Base-by-base conservation (phyloP, 2,329 filamentous ascomycete species). In the Neocatenulostroma microsporum region DNA sequence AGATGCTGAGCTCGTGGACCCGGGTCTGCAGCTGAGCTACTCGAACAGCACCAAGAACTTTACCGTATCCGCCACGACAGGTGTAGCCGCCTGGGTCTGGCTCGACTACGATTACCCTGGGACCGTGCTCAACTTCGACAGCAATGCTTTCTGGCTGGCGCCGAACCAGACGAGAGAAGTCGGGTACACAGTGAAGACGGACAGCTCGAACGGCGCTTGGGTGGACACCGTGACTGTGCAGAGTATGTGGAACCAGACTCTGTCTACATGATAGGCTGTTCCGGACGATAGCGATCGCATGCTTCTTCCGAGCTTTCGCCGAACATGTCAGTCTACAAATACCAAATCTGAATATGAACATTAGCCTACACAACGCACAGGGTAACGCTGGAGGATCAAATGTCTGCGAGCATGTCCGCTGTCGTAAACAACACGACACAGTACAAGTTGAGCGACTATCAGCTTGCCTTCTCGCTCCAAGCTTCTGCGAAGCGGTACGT, bases 21-120 rank as follows among this genome's bases (percentile, higher is more conserved):
- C 73, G 0, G 62, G 66, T 0, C 39, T 76, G 2, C 43, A 56
- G 6, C 32, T 72, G 3, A 54, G 47, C 1, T 61, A 64, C 35
- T 42, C 61, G 29, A 44, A 48, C 0, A 21, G 41, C 0, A 53
- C 46, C 0, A 45, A 49, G 3, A 60, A 55, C 3, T 74, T 74
- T 43, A 67, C 60, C 0, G 64, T 75, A 1, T 60, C 62, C 21
- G 70, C 72, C 0, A 67, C 56, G 11, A 59, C 43, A 1, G 72
- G 69, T 0, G 61, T 73, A 1, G 69, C 71, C 3, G 60, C 70
- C 3, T 75, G 70, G 58, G 73, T 72, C 1, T 76, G 72, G 23
- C 50, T 76, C 2, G 70, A 72, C 36, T 68, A 73, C 2, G 70
- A 72, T 36, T 68, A 73, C 39, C 70, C 71, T 1, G 67, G 65